Conservation (phyloP, 1,139 yeast species). For the Pichia sp. region DNA sequence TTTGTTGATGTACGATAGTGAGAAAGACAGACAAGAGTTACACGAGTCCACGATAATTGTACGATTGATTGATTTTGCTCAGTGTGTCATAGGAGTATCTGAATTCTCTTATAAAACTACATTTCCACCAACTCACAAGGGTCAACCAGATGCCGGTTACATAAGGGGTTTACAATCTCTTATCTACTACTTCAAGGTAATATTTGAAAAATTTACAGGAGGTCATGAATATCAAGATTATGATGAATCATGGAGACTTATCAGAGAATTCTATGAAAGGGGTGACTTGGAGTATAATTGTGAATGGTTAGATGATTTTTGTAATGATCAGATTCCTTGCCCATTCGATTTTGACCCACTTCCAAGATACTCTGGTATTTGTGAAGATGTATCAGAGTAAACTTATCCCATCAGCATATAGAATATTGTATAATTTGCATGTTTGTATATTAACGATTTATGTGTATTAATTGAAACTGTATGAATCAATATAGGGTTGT, state of each 20-base stretch:
- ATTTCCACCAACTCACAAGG: conserved; percentile 65
- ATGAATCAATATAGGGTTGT: conserved; percentile 13
- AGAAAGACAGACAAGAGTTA: conserved; percentile 23
- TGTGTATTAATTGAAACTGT: conserved; percentile 2
- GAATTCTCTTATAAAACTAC: conserved; percentile 33
- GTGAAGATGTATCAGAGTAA: conserved; percentile 27
- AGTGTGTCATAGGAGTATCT: conserved; percentile 73
- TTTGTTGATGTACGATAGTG: conserved; percentile 72
- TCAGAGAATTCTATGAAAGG: conserved; percentile 28
- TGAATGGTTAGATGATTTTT: conserved; percentile 46
- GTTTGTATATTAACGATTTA: neutral
- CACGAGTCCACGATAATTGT: conserved; percentile 33
- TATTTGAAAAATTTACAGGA: conserved; percentile 44
- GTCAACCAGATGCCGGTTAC: conserved; percentile 72
- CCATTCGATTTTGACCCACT: conserved; percentile 20
- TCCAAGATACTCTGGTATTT: conserved; percentile 21
- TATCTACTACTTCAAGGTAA: conserved; percentile 49
- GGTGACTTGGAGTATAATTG: conserved; percentile 27
- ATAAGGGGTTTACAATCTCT: conserved; percentile 71
- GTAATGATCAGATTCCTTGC: conserved; percentile 29
- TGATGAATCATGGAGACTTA: conserved; percentile 21
- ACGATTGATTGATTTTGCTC: conserved; percentile 91
- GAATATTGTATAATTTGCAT: conserved; percentile 1
- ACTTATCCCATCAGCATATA: neutral
- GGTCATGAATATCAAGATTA: conserved; percentile 22